phyloP scores from a whole-genome alignment of 2,329 filamentous ascomycete species.

The Exophiala bonariae region DNA sequence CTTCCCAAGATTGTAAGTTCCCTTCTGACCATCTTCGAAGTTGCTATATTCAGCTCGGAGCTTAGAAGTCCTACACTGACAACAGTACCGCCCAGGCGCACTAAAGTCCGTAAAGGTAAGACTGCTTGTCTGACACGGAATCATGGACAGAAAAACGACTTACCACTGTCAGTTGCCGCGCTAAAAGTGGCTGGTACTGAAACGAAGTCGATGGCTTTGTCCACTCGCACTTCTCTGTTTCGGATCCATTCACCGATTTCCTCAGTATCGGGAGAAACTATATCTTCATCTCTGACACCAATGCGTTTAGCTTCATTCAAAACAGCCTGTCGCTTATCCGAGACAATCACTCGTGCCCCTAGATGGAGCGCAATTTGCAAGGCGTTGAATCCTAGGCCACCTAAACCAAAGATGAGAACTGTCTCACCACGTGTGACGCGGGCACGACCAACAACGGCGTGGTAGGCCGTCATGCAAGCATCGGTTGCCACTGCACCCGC shows the following conservation, averaged over 20 bases:
- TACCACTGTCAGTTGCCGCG: slow-evolving; percentile 9
- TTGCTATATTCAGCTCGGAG: slow-evolving; percentile 2
- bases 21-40: slow-evolving; percentile 2
- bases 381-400: slow-evolving; percentile 16
- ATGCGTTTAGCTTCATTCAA: slow-evolving; percentile 15
- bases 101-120: slow-evolving; percentile 2
- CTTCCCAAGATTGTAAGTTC: slow-evolving; percentile 11
- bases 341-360: slow-evolving; percentile 12
- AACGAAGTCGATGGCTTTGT: slow-evolving; percentile 16
- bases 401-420: slow-evolving; percentile 7
- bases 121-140: not conserved
- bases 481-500: slow-evolving; percentile 6
- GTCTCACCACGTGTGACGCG: not conserved
- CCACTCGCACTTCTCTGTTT: slow-evolving; percentile 1
- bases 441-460: slow-evolving; percentile 1
- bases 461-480: slow-evolving; percentile 7
- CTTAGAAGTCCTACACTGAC: slow-evolving; percentile 15
- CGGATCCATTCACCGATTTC: slow-evolving; percentile 7
- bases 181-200: slow-evolving; percentile 14
- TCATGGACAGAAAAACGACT: not conserved
- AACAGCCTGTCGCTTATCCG: slow-evolving; percentile 14
- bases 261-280: slow-evolving; percentile 5
- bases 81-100: slow-evolving; percentile 14
- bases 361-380: slow-evolving; percentile 13
- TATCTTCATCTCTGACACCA: slow-evolving; percentile 9